These are phyloP conservation scores for Canavalia ensiformis DNA, from an alignment of 306 rosid species.

Conservation along the genomic window DNA sequence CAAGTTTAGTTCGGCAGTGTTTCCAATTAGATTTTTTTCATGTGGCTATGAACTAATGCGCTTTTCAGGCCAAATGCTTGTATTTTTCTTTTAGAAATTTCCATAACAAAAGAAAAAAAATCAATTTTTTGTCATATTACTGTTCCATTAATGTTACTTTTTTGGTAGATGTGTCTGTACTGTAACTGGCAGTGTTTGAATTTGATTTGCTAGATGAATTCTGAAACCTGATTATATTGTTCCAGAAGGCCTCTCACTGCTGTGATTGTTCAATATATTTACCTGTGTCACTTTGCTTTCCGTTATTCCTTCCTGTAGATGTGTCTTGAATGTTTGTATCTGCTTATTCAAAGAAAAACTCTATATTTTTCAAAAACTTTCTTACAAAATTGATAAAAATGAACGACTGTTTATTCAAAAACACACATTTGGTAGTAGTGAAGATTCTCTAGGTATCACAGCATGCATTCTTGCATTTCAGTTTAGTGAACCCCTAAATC, in stretches of 20 bases:
- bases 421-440: neutral
- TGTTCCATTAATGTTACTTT: slow-evolving; percentile 37
- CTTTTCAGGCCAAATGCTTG: slow-evolving; percentile 30
- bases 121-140: slow-evolving; percentile 18
- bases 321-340: no score
- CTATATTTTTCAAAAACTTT: no score
- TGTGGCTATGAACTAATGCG: neutral
- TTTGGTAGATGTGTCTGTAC: neutral
- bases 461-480: neutral
- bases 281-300: neutral
- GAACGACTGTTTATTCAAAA: no score
- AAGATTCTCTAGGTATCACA: slow-evolving; percentile 9
- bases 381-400: no score
- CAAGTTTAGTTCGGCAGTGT: slow-evolving; percentile 26
- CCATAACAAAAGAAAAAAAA: neutral
- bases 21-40: slow-evolving; percentile 36
- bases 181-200: neutral
- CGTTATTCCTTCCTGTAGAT: neutral
- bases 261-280: neutral
- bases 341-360: no score
- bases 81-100: slow-evolving; percentile 31
- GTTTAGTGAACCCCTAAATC: neutral
- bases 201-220: slow-evolving; percentile 17
- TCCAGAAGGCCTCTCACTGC: neutral
- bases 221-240: slow-evolving; percentile 16